Percentiles rank a stretch among this genome's conserved stretches.
Conservation (phyloP, 768 basidiomycete species). For the Lactarius quietus region DNA sequence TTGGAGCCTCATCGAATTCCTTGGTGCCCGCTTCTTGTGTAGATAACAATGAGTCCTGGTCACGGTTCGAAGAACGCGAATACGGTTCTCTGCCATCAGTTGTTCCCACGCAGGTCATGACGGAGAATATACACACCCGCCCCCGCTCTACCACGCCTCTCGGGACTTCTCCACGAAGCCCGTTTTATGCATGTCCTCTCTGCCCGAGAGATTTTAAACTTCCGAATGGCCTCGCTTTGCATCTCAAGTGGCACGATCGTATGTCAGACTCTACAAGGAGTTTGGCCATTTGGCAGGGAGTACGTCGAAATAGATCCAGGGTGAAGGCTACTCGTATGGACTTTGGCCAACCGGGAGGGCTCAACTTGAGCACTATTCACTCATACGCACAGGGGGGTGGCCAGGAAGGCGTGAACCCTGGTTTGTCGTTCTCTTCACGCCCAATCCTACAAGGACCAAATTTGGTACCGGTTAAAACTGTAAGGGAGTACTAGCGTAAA, state of each 20-base stretch:
- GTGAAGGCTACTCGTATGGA: neutral
- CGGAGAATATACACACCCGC: neutral
- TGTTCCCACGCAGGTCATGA: constrained; percentile 2
- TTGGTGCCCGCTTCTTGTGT: neutral
- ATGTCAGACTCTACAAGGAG: neutral
- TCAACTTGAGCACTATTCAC: neutral
- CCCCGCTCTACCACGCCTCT: neutral
- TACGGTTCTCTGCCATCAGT: neutral
- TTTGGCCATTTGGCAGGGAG: neutral
- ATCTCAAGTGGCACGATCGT: constrained; percentile 27
- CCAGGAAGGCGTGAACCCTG: neutral
- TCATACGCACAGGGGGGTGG: neutral
- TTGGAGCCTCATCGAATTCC: neutral
- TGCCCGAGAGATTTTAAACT: constrained; percentile 22
- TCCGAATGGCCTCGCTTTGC: constrained; percentile 26
- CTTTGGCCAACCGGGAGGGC: neutral
- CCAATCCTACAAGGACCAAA: neutral
- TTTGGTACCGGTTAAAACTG: neutral
- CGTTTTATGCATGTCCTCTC: constrained; percentile 22
- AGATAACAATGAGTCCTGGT: neutral
- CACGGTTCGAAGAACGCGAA: neutral
- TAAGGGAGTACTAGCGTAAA: neutral
- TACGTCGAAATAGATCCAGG: neutral
- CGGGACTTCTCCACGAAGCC: neutral
- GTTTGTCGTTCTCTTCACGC: neutral